Conservation (phyloP, 2,329 filamentous ascomycete genomes). For the Meredithiella fracta region DNA sequence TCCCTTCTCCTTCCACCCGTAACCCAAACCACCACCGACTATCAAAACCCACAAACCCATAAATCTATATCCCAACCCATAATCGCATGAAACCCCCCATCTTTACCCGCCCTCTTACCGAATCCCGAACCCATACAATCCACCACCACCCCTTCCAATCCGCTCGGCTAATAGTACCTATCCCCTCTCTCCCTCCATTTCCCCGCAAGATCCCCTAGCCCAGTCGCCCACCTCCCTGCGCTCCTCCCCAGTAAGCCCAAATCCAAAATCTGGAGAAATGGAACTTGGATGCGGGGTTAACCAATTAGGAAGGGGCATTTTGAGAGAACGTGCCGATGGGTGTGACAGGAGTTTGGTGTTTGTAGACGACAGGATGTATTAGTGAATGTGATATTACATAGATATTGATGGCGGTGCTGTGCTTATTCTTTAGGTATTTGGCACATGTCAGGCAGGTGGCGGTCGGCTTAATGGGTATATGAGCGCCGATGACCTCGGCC, state of each 20-base stretch:
- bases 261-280: slow-evolving; percentile 12
- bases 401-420: too few species aligned
- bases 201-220: neutral
- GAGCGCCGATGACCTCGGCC: too few species aligned
- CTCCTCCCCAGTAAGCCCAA: neutral
- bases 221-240: neutral
- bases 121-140: slow-evolving; percentile 4
- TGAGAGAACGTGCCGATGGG: neutral
- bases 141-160: neutral
- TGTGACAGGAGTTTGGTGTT: neutral
- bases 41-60: neutral
- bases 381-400: too few species aligned
- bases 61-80: neutral
- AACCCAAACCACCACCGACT: too few species aligned
- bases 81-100: neutral
- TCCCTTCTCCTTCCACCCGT: neutral
- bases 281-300: neutral
- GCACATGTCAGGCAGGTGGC: too few species aligned
- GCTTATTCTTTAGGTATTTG: too few species aligned
- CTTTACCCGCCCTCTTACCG: slow-evolving; percentile 3
- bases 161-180: neutral
- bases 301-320: too few species aligned
- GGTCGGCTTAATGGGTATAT: too few species aligned
- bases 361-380: neutral
- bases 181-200: neutral